Percentiles rank a stretch among this genome's conserved stretches.
Conservation (phyloP, 495 filamentous ascomycete species). For the Annulohypoxylon maeteangense region DNA sequence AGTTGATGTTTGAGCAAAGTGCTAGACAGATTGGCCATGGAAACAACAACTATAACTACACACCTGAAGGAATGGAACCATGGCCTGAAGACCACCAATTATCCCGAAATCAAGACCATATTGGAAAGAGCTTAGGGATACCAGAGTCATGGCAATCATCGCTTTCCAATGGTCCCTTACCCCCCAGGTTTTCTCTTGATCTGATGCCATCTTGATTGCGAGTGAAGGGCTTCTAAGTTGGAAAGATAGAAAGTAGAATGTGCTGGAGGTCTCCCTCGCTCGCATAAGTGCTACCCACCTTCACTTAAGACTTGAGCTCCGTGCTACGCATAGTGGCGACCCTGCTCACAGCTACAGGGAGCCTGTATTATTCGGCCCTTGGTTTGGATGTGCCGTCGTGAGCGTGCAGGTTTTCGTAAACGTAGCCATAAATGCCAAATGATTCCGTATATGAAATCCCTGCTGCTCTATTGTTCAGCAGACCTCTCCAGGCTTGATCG, state of each 20-base stretch:
- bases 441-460: conserved; percentile 9
- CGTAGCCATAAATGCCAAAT: conserved; percentile 12
- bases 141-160: conserved; percentile 57
- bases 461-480: conserved; percentile 15
- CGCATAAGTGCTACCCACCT: background rate
- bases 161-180: conserved; percentile 54
- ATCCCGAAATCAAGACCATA: conserved; percentile 72
- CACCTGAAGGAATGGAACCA: conserved; percentile 68
- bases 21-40: background rate
- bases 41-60: background rate
- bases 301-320: conserved; percentile 22
- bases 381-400: conserved; percentile 25
- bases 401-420: conserved; percentile 4
- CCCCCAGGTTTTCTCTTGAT: conserved; percentile 36
- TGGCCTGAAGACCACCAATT: conserved; percentile 70
- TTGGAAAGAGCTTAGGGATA: conserved; percentile 67
- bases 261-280: background rate
- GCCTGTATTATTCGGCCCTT: conserved; percentile 7
- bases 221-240: background rate
- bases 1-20: conserved; percentile 6
- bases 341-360: conserved; percentile 5
- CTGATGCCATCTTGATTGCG: conserved; percentile 38
- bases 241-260: background rate
- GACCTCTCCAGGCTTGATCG: conserved; percentile 7
- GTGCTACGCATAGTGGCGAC: conserved; percentile 5